Conservation (phyloP, 768 basidiomycete species). For the Russula ochroleuca region DNA sequence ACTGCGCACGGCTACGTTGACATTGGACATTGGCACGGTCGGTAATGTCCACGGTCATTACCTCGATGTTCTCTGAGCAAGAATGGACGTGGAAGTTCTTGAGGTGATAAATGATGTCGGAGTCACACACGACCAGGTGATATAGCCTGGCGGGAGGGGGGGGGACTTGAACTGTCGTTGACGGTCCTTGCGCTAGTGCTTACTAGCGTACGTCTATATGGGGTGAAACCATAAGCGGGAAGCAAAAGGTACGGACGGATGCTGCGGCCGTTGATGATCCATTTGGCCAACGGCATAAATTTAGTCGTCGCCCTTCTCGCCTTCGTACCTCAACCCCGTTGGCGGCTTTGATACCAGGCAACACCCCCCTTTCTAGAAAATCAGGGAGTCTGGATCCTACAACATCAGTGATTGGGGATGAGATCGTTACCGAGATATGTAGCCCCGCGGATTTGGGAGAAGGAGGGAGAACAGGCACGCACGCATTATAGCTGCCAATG, state of each 20-base stretch:
- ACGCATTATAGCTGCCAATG: slow-evolving; percentile 56
- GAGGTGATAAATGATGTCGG: slow-evolving; percentile 40
- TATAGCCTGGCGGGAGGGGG: slow-evolving; percentile 44
- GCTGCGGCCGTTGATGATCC: slow-evolving; percentile 50
- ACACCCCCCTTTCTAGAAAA: slow-evolving; percentile 46
- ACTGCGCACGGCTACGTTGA: not conserved
- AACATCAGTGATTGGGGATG: not conserved
- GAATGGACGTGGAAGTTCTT: slow-evolving; percentile 40
- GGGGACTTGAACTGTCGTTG: not conserved
- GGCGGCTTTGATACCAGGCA: slow-evolving; percentile 52
- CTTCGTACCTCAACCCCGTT: slow-evolving; percentile 55
- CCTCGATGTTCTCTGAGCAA: slow-evolving; percentile 44
- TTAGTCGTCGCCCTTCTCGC: slow-evolving; percentile 51
- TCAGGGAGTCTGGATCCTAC: slow-evolving; percentile 52
- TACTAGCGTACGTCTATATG: slow-evolving; percentile 50
- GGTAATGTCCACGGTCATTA: slow-evolving; percentile 37
- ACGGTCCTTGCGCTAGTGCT: slow-evolving; percentile 13
- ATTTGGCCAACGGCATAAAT: slow-evolving; percentile 61
- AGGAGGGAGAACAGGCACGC: not conserved
- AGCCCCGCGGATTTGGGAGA: slow-evolving; percentile 1
- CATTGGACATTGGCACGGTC: slow-evolving; percentile 23
- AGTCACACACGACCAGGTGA: slow-evolving; percentile 42
- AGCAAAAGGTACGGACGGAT: not conserved
- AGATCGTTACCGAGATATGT: not conserved
- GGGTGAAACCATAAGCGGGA: not conserved